A percentile compares a stretch with the other conserved stretches of the same genome.
Conservation (phyloP, 2,329 filamentous ascomycete species). For the Metarhizium brunneum region DNA sequence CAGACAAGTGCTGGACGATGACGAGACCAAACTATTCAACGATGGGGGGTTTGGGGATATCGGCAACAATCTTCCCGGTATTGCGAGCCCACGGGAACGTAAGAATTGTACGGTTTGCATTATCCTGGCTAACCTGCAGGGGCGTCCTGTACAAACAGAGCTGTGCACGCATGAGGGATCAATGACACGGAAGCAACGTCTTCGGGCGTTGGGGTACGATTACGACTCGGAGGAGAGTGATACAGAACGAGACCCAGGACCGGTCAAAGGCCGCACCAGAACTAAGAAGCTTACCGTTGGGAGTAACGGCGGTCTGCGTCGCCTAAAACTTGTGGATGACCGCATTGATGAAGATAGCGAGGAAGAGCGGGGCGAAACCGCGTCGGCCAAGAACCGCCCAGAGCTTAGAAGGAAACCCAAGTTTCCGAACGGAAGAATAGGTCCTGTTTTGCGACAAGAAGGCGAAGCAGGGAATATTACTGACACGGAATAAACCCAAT, state of each 20-base stretch:
- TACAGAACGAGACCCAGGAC: not conserved
- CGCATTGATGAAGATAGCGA: slow-evolving; percentile 6
- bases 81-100: not conserved
- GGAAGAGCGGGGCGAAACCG: slow-evolving; percentile 1
- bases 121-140: slow-evolving; percentile 4
- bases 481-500: not conserved
- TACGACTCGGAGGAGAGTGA: slow-evolving; percentile 14
- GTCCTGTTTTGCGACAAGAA: not conserved
- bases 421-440: not conserved
- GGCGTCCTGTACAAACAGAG: not conserved
- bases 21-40: slow-evolving; percentile 28
- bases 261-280: not conserved
- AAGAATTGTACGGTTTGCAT: slow-evolving; percentile 9
- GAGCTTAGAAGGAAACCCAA: slow-evolving; percentile 3
- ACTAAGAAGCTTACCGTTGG: slow-evolving; percentile 7
- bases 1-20: slow-evolving; percentile 13
- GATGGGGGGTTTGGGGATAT: slow-evolving; percentile 23
- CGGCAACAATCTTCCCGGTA: slow-evolving; percentile 8
- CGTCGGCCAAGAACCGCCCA: not conserved
- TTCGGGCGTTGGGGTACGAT: slow-evolving; percentile 14
- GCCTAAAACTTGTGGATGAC: slow-evolving; percentile 6
- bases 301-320: slow-evolving; percentile 5
- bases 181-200: slow-evolving; percentile 12
- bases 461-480: not conserved
- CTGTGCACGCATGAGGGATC: slow-evolving; percentile 5